Evolutionary conservation across 2,329 filamentous ascomycete species (phyloP).

Genomic region (Phoma sp.): DNA sequence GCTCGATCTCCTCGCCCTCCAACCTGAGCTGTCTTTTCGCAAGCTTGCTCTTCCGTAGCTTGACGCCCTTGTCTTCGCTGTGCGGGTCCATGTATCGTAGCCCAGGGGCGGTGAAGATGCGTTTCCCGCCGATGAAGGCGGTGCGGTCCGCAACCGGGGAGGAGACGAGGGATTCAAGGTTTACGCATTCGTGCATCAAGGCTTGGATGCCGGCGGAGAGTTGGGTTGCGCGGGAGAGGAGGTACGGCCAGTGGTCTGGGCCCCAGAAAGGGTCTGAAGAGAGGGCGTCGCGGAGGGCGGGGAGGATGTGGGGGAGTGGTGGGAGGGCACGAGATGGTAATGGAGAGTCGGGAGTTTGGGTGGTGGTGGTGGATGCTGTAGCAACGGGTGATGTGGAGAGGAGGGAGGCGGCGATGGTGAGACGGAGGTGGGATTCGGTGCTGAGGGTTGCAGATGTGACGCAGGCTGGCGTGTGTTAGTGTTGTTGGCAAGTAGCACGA

Average conservation of each 20-base stretch:
- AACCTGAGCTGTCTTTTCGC: conserved; percentile 55
- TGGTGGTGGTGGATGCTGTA: conserved; percentile 25
- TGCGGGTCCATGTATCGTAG: conserved; percentile 17
- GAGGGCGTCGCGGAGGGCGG: conserved; percentile 50
- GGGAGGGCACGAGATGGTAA: conserved; percentile 29
- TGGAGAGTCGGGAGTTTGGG: conserved; percentile 20
- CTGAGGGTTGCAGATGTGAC: conserved; percentile 52
- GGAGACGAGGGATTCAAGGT: conserved; percentile 51
- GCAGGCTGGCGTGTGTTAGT: conserved; percentile 46
- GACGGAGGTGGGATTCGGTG: conserved; percentile 56
- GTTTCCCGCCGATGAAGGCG: conserved; percentile 12
- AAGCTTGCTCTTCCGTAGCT: conserved; percentile 49
- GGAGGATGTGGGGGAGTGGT: conserved; percentile 49
- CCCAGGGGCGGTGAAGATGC: conserved; percentile 29
- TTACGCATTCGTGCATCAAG: conserved; percentile 53
- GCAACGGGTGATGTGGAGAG: conserved; percentile 46
- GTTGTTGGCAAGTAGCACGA: too few species aligned
- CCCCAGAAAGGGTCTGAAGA: conserved; percentile 54
- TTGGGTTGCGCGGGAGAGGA: conserved; percentile 52
- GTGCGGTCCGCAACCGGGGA: conserved; percentile 33
- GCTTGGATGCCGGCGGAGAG: conserved; percentile 54
- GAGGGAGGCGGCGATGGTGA: conserved; percentile 56
- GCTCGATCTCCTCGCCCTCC: conserved; percentile 51
- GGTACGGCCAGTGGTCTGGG: conserved; percentile 51
- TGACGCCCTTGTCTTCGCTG: conserved; percentile 35